A percentile compares a stretch with the other conserved stretches of the same genome.
Conservation (phyloP, 2,329 filamentous ascomycete genomes). For the Chaetomiaceae sp. region DNA sequence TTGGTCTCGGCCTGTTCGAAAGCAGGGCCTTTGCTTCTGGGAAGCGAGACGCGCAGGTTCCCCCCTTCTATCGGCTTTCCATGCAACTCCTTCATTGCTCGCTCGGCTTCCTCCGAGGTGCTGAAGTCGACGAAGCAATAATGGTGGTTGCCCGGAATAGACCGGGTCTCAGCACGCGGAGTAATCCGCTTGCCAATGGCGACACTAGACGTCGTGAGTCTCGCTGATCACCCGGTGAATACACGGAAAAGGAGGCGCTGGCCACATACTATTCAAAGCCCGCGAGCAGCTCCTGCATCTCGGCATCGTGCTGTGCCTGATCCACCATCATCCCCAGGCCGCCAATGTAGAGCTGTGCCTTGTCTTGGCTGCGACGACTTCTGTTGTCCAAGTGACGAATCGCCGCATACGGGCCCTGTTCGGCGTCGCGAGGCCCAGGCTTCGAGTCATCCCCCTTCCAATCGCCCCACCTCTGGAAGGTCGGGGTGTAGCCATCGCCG, state of each 20-base stretch:
- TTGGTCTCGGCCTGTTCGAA: not conserved
- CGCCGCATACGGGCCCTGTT: conserved; percentile 29
- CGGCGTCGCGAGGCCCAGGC: not conserved
- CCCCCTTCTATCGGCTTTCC: conserved; percentile 26
- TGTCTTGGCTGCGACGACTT: conserved; percentile 29
- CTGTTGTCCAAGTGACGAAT: conserved; percentile 32
- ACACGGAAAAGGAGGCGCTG: too few relatives aligned
- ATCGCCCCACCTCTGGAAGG: conserved; percentile 43
- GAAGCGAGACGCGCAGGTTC: conserved; percentile 18
- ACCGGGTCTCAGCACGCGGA: conserved; percentile 51
- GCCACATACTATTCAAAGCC: conserved; percentile 40
- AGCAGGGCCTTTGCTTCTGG: conserved; percentile 12
- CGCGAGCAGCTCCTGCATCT: conserved; percentile 45
- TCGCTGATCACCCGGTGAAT: too few relatives aligned
- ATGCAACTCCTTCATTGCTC: conserved; percentile 44
- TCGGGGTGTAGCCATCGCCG: conserved; percentile 22
- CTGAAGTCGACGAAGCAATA: conserved; percentile 64
- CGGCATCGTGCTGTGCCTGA: conserved; percentile 43
- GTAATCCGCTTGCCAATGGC: conserved; percentile 52
- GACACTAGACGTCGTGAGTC: conserved; percentile 20
- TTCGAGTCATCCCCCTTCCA: conserved; percentile 32
- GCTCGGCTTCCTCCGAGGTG: conserved; percentile 49
- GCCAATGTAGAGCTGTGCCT: conserved; percentile 45
- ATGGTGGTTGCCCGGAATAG: conserved; percentile 53
- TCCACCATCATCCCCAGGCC: conserved; percentile 47